Conservation (phyloP, 1,284 basidiomycete species). For the Microbotryum saponariae region DNA sequence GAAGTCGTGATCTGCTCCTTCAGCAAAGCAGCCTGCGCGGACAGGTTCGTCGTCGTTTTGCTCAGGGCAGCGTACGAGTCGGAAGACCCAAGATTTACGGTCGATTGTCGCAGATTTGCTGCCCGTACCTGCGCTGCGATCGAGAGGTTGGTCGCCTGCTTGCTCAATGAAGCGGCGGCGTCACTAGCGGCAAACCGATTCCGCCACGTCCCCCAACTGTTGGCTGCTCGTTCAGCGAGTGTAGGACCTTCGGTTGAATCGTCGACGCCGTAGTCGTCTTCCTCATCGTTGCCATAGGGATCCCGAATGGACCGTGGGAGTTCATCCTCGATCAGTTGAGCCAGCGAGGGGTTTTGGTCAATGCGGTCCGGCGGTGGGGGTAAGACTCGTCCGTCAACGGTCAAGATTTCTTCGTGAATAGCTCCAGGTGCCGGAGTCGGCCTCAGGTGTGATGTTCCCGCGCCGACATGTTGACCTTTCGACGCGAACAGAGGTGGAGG, state of each 20-base stretch:
- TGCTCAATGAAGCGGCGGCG: slow-evolving; percentile 16
- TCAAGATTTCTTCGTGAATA: slow-evolving; percentile 10
- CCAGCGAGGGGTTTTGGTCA: slow-evolving; percentile 17
- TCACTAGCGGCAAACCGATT: slow-evolving; percentile 21
- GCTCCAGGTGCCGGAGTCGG: not conserved
- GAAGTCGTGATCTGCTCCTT: slow-evolving; percentile 9
- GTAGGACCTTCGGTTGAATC: not conserved
- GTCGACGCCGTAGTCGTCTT: slow-evolving; percentile 15
- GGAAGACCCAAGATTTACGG: slow-evolving; percentile 6
- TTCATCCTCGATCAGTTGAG: slow-evolving; percentile 21
- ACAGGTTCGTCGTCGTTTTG: slow-evolving; percentile 18
- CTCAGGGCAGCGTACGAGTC: slow-evolving; percentile 20
- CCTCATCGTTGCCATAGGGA: not conserved
- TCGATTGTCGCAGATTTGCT: slow-evolving; percentile 1
- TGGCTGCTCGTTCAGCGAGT: not conserved
- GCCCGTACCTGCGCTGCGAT: slow-evolving; percentile 16
- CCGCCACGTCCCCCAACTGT: slow-evolving; percentile 16
- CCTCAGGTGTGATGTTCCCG: not conserved
- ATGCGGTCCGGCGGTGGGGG: slow-evolving; percentile 24
- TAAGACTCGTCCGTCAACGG: slow-evolving; percentile 18
- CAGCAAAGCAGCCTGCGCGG: slow-evolving; percentile 15
- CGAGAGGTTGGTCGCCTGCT: slow-evolving; percentile 23
- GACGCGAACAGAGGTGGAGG: not conserved
- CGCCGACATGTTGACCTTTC: not conserved
- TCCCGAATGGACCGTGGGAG: slow-evolving; percentile 1